Base-by-base conservation (phyloP, 208 protist genomes). In the Trypanosoma mega region DNA sequence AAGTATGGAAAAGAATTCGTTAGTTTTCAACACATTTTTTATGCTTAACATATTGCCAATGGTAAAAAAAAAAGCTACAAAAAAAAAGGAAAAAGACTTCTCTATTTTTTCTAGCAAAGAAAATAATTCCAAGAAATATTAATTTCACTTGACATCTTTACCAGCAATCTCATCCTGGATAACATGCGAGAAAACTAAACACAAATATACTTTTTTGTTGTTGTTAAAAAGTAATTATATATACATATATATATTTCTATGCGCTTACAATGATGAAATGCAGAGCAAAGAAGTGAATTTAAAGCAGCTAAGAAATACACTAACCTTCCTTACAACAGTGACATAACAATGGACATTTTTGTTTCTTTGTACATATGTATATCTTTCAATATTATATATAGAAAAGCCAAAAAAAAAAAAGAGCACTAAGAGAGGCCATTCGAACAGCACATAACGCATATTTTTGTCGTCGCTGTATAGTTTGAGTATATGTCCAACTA, bases 321-420 rank as follows among this genome's bases (percentile, higher is more conserved):
- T 39, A 6, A 39, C 34, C 8, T 39, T 39, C 34, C 12, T 39
- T 39, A 39, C 12, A 12, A 39, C 8, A 45, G 2, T 1, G 16
- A 31, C 16, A 20, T 30, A 46, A 2, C 26, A 67, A 34, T 18
- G 52, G 14, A 21, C 46, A 31, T 43, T 47, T 64, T n/a, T 46
- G 60, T 67, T 48, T 67, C 46, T 68, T 46, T 62, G 48, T 39
- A 39, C 63, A 43, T 63, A 56, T 64, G 20, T 50, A 26, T 71
- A 21, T 34, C 30, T 4, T n/a, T 44, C 5, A 36, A 23, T 23
- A 20, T 9, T 20, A 20, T 27, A 14, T 27, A 34, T 34, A 8
- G 6, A 12, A 16, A 12, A 16, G 8, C 12, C 6, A 39, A 16
- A 12, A 39, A 39, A 12, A 39, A 39, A 16, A 39, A 39, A 39